phyloP scores from a whole-genome alignment of 2,329 filamentous ascomycete genomes.

The Trichothecium sympodiale region DNA sequence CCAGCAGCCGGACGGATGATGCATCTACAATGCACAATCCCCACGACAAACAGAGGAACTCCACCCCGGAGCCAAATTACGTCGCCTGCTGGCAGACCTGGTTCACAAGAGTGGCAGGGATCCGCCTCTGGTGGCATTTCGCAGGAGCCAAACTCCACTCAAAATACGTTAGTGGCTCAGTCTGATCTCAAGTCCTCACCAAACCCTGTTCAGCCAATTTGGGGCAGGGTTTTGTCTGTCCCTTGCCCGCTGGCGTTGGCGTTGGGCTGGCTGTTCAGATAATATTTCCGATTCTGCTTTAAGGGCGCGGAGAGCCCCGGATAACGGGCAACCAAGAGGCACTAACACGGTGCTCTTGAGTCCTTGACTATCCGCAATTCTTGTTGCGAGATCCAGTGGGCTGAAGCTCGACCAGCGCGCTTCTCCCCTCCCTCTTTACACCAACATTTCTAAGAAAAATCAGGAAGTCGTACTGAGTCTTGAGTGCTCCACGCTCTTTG shows the following conservation, averaged over 20 bases:
- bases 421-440: no score
- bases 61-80: slow-evolving; percentile 3
- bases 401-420: no score
- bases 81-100: slow-evolving; percentile 2
- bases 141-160: slow-evolving; percentile 23
- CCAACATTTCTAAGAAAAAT: no score
- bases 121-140: slow-evolving; percentile 9
- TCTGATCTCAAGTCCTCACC: slow-evolving; percentile 21
- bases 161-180: slow-evolving; percentile 28
- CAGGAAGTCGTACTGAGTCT: no score
- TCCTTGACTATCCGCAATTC: slow-evolving; percentile 2
- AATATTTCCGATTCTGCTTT: slow-evolving; percentile 39
- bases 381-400: no score
- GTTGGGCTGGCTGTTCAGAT: slow-evolving; percentile 27
- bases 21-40: background rate
- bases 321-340: slow-evolving; percentile 20
- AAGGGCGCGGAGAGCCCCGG: slow-evolving; percentile 33
- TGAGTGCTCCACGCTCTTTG: no score
- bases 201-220: slow-evolving; percentile 23
- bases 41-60: background rate
- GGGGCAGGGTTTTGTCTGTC: slow-evolving; percentile 25
- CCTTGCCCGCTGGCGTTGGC: slow-evolving; percentile 13
- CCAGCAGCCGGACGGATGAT: no score
- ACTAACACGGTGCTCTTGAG: slow-evolving; percentile 17
- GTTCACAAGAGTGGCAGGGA: slow-evolving; percentile 8